A percentile compares a stretch with the other conserved stretches of the same genome.
Conservation (phyloP, 257 asterid species). For the Avicennia marina region DNA sequence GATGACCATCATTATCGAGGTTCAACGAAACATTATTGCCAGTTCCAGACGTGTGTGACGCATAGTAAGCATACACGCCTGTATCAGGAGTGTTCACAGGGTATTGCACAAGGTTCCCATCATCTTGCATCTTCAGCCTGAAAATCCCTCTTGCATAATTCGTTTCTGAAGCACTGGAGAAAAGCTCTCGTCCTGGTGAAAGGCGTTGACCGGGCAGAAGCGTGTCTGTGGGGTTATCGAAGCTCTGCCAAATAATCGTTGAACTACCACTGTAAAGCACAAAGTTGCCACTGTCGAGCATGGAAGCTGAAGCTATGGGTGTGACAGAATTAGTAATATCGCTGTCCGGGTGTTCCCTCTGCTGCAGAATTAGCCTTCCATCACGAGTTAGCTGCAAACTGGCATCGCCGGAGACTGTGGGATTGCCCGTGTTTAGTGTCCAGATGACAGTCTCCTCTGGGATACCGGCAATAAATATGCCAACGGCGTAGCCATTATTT, state of each 20-base stretch:
- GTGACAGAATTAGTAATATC: not conserved
- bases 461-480: not conserved
- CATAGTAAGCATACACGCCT: not conserved
- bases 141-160: not conserved
- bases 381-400: not conserved
- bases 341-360: not conserved
- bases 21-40: not conserved
- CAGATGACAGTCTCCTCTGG: not conserved
- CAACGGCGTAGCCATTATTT: not conserved
- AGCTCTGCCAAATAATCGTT: conserved; percentile 42
- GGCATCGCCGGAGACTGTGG: not conserved
- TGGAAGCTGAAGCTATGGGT: not conserved
- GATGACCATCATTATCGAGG: not conserved
- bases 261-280: not conserved
- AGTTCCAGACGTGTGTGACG: not conserved
- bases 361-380: not conserved
- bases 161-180: not conserved
- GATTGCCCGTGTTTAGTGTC: not conserved
- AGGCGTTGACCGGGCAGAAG: conserved; percentile 27
- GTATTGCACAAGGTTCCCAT: not conserved
- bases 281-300: conserved; percentile 5
- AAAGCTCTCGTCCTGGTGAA: not conserved
- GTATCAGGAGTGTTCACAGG: not conserved
- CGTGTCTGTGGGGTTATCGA: conserved; percentile 42
- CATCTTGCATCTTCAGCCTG: not conserved